phyloP scores from a whole-genome alignment of 2,329 filamentous ascomycete species.

The Dothideomycetes sp. region DNA sequence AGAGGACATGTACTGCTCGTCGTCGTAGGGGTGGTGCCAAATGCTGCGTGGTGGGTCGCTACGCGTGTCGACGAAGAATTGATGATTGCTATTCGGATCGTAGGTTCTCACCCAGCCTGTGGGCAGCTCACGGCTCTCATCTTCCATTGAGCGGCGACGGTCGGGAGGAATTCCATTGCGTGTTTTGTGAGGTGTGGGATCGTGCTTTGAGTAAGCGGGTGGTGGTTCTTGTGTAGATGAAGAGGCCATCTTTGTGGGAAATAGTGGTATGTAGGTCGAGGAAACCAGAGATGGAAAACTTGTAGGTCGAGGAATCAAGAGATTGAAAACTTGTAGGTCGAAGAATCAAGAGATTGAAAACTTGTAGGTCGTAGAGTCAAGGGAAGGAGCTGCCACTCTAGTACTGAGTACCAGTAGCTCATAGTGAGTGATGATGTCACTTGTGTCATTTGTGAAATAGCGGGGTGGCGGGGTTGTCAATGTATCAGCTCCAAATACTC shows the following conservation, averaged over 20 bases:
- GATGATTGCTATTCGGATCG: constrained; percentile 45
- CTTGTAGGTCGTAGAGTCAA: no score
- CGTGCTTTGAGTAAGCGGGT: constrained; percentile 7
- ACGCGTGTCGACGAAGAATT: constrained; percentile 55
- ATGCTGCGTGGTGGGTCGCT: constrained; percentile 47
- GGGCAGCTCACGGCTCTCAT: constrained; percentile 47
- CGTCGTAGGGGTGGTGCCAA: constrained; percentile 55
- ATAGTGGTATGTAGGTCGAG: no score
- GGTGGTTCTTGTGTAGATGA: constrained; percentile 4
- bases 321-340: no score
- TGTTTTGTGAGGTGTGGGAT: constrained; percentile 15
- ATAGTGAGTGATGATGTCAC: no score
- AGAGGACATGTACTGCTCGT: constrained; percentile 43
- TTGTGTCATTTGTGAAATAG: no score
- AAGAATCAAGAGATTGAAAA: no score
- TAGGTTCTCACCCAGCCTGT: constrained; percentile 49
- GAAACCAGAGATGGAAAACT: no score
- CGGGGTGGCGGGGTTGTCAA: no score
- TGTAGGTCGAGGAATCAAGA: no score
- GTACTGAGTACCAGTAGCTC: no score
- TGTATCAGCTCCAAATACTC: no score
- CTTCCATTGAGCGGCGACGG: constrained; percentile 52
- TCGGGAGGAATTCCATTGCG: constrained; percentile 46
- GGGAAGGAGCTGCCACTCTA: no score
- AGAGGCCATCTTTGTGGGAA: constrained; percentile 9